Evolutionary conservation across 257 asterid species (phyloP), one percentile per base, ranked within the genome.

Genomic region (Cordia subcordata): DNA sequence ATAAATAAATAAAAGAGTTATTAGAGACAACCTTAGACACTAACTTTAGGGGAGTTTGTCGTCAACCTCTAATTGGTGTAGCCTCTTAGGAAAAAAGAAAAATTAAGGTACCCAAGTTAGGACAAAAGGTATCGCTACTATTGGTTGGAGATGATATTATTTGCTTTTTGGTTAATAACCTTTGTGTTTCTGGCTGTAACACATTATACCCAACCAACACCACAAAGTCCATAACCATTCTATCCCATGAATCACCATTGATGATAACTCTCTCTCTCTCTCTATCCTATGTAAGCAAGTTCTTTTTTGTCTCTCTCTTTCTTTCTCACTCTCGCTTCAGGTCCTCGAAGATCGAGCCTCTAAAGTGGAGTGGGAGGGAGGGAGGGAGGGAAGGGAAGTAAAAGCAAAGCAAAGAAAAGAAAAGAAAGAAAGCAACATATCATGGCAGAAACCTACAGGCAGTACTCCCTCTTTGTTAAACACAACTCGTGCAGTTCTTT

Each of bases 341-440:
- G 9, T 45, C 74, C 75, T 83, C 11, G 87, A 38, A 62, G 71
- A 71, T 71, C 53, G 90, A 74, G 87, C 81, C 77, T 27, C 18
- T 61, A 67, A 80, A 73, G 47, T 42, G 47, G n/a, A 42, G 47
- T 10, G 47, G 47, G 47, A 39, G 66, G 49, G 40, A 64, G 57
- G n/a, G 51, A 53, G 20, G 38, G 32, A 14, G n/a, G 15, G 40
- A 39, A n/a, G 20, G n/a, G 54, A 21, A 49, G 54, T 57, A 66
- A 69, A 53, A 27, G 38, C 21, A 53, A 53, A 65, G 62, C 45
- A 60, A 55, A 53, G 68, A 27, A 64, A 73, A 61, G 70, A 61
- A 66, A 70, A 67, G 75, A 69, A 66, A 64, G 85, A 81, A 69
- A 79, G 85, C 82, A 76, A 81, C 87, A 8, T 63, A 64, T 78